Evolutionary conservation across 2,329 filamentous ascomycete genomes (phyloP).

Genomic region (Thielaviopsis ethacetica): DNA sequence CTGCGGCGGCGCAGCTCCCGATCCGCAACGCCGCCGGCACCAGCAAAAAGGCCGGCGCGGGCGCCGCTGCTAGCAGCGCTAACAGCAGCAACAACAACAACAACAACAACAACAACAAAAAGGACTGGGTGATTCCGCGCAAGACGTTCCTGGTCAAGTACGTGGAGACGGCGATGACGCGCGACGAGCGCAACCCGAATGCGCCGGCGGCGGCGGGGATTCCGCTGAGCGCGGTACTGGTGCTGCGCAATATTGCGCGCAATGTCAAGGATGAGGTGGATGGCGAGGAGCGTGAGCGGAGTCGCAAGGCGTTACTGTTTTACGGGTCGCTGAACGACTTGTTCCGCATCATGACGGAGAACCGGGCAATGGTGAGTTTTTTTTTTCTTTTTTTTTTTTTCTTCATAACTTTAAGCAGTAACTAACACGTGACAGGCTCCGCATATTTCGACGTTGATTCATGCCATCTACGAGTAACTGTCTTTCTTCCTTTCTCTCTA

Average conservation of each 20-base stretch:
- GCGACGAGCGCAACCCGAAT: constrained; percentile 42
- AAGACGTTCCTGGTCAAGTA: constrained; percentile 37
- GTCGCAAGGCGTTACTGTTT: constrained; percentile 49
- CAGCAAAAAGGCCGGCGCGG: no score
- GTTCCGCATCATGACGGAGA: constrained; percentile 55
- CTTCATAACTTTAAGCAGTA: no score
- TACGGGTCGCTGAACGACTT: constrained; percentile 46
- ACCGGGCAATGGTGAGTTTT: constrained; percentile 38
- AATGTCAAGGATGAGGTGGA: constrained; percentile 36
- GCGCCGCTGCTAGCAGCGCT: no score
- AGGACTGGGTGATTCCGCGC: constrained; percentile 35
- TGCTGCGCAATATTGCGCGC: constrained; percentile 61
- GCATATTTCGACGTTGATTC: constrained; percentile 25
- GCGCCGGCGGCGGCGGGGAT: constrained; percentile 51
- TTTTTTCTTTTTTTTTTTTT: no score
- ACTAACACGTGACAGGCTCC: no score
- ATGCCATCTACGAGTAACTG: constrained; percentile 20
- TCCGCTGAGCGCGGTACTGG: constrained; percentile 60
- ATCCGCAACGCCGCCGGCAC: not conserved
- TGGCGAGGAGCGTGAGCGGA: constrained; percentile 28
- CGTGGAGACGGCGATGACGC: constrained; percentile 38
- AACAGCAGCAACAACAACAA: not conserved
- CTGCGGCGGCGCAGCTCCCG: not conserved
- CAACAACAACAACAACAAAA: constrained; percentile 14
- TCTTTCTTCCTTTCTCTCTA: not conserved